Conservation (phyloP, 371 early-diverging fungal species). For the Mortierella sp. region DNA sequence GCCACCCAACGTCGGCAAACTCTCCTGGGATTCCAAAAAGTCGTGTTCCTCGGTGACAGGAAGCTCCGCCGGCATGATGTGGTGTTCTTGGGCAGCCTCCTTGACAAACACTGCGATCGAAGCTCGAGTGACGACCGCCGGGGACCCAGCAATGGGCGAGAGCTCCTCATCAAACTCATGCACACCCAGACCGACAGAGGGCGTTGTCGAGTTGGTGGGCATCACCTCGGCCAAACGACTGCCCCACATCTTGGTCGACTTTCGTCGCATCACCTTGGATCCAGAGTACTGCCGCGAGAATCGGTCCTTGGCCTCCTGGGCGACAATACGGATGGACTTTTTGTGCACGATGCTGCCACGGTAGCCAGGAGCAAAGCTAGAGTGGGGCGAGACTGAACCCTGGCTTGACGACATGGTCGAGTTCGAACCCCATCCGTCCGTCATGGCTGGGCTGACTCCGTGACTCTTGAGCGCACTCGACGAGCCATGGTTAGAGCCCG, state of each 20-base stretch:
- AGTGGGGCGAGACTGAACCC: slow-evolving; percentile 23
- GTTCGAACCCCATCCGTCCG: slow-evolving; percentile 56
- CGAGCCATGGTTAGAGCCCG: slow-evolving; percentile 26
- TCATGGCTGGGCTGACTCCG: slow-evolving; percentile 33
- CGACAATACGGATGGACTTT: slow-evolving; percentile 74
- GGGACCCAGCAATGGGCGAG: slow-evolving; percentile 48
- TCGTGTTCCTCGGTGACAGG: slow-evolving; percentile 5
- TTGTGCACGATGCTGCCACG: slow-evolving; percentile 61
- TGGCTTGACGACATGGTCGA: slow-evolving; percentile 50
- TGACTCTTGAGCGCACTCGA: slow-evolving; percentile 35
- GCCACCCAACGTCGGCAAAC: background rate
- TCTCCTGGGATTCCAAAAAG: slow-evolving; percentile 12
- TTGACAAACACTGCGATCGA: slow-evolving; percentile 51
- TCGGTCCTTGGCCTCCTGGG: slow-evolving; percentile 66
- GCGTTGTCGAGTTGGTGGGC: slow-evolving; percentile 60
- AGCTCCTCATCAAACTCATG: slow-evolving; percentile 46
- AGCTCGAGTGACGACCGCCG: slow-evolving; percentile 32
- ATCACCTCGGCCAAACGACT: slow-evolving; percentile 69
- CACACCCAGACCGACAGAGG: slow-evolving; percentile 36
- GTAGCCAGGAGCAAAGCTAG: slow-evolving; percentile 20
- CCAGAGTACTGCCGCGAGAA: slow-evolving; percentile 59
- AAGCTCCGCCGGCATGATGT: slow-evolving; percentile 36
- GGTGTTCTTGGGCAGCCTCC: slow-evolving; percentile 43
- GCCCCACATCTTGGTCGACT: slow-evolving; percentile 78
- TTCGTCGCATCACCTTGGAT: slow-evolving; percentile 61